Percentiles rank a stretch among this genome's conserved stretches.
phyloP scores from a whole-genome alignment of 169 alveolate genomes.

The Eimeria tenella region DNA sequence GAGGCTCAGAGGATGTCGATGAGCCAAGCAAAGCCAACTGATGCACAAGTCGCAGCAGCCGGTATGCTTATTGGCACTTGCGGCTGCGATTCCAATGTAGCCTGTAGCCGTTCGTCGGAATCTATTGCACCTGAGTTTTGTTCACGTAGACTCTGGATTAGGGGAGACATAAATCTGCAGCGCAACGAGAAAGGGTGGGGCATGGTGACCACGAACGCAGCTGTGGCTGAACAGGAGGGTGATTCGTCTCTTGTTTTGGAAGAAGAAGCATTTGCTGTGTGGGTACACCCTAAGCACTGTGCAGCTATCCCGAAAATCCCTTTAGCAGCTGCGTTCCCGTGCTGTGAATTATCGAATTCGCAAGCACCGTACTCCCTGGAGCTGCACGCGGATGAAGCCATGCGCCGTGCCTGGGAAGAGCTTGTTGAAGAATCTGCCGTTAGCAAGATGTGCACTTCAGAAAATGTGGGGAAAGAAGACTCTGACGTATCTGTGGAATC shows the following conservation, averaged over 20 bases:
- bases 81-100: constrained; percentile 25
- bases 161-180: constrained; percentile 33
- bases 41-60: constrained; percentile 21
- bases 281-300: constrained; percentile 61
- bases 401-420: constrained; percentile 28
- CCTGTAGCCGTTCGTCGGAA: neutral
- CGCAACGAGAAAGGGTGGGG: constrained; percentile 38
- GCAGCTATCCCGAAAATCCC: constrained; percentile 33
- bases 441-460: neutral
- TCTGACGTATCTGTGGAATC: neutral
- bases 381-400: neutral
- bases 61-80: constrained; percentile 28
- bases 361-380: neutral
- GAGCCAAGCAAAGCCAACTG: constrained; percentile 2
- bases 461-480: neutral
- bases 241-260: constrained; percentile 42
- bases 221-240: neutral
- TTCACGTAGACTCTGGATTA: constrained; percentile 20
- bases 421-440: neutral
- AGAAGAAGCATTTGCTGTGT: constrained; percentile 57
- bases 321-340: neutral
- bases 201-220: constrained; percentile 25
- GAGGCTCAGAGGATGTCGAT: constrained; percentile 54
- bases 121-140: neutral
- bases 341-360: neutral